Conservation (phyloP, 169 alveolate species). For the Amoebophrya sp. region DNA sequence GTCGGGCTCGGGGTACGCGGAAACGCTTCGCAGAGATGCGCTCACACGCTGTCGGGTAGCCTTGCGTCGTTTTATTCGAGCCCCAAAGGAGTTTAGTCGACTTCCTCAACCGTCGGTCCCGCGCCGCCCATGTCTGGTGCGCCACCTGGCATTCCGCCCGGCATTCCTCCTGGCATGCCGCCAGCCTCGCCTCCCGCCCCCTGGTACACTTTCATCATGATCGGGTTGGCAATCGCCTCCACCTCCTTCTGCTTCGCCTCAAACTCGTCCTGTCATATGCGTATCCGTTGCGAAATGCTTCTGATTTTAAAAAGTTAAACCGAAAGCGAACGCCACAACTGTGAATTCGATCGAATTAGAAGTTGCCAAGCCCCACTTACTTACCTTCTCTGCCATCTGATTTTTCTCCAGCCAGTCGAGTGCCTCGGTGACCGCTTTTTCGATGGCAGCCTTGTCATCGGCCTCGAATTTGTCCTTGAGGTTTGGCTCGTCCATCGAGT, state of each 20-base stretch:
- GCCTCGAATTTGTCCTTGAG: slow-evolving; percentile 79
- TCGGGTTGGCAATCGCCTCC: slow-evolving; percentile 78
- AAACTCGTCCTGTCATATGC: slow-evolving; percentile 80
- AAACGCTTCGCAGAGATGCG: too few species aligned
- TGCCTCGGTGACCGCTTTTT: slow-evolving; percentile 65
- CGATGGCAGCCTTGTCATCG: slow-evolving; percentile 65
- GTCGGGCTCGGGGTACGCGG: too few species aligned
- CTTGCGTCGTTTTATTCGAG: too few species aligned
- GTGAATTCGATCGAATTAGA: too few species aligned
- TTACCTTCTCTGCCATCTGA: slow-evolving; percentile 81
- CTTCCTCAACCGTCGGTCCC: slow-evolving; percentile 85
- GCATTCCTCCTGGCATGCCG: slow-evolving; percentile 66
- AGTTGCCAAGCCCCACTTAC: too few species aligned
- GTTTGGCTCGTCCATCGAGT: slow-evolving; percentile 74
- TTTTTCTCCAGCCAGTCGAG: slow-evolving; percentile 83
- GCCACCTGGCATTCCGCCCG: slow-evolving; percentile 80
- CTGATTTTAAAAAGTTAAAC: too few species aligned
- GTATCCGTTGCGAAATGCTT: too few species aligned
- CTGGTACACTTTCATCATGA: slow-evolving; percentile 76
- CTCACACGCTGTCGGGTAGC: too few species aligned
- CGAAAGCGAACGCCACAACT: too few species aligned
- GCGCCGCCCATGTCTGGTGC: slow-evolving; percentile 59
- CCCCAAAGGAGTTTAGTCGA: slow-evolving; percentile 67
- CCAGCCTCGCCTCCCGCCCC: slow-evolving; percentile 85
- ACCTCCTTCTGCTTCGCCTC: slow-evolving; percentile 85